Evolutionary conservation across 129 eudicot species (phyloP).

Genomic region (Centrapalus pauciflorus): DNA sequence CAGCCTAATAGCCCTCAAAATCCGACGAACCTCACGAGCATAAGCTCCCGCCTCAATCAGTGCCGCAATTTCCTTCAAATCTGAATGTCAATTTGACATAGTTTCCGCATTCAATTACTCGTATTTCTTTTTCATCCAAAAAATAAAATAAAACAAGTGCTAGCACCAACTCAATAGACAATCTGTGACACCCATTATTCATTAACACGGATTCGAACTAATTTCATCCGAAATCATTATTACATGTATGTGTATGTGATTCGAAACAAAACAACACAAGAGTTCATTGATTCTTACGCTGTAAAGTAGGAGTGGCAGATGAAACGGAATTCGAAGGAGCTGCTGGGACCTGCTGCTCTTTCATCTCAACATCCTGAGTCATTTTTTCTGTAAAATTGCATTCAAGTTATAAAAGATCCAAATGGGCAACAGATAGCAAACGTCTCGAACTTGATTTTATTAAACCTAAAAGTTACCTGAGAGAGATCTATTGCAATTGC

Average conservation of each 20-base stretch:
- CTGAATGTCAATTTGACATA: constrained; percentile 34
- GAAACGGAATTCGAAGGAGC: constrained; percentile 62
- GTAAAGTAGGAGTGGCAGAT: constrained; percentile 48
- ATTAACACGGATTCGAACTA: neutral
- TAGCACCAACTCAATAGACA: neutral
- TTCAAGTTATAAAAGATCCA: constrained; percentile 6
- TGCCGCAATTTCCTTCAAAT: constrained; percentile 81
- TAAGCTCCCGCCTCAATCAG: constrained; percentile 90
- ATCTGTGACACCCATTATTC: neutral
- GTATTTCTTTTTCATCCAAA: neutral
- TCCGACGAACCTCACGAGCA: constrained; percentile 74
- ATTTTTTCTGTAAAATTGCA: constrained; percentile 39
- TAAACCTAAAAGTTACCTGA: constrained; percentile 26
- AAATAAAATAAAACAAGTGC: neutral
- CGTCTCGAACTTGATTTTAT: neutral
- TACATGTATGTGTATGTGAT: neutral
- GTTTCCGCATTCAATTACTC: constrained; percentile 13
- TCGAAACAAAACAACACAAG: neutral
- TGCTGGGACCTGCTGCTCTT: constrained; percentile 47
- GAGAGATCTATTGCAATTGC: constrained; percentile 12
- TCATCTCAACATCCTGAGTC: constrained; percentile 99
- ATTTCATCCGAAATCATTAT: neutral
- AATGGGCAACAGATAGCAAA: neutral
- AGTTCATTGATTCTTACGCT: constrained; percentile 43
- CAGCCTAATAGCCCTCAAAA: constrained; percentile 75